Evolutionary conservation across 306 rosid species (phyloP), one percentile per base, ranked within the genome.

Genomic region (Gastrolobium bilobum): DNA sequence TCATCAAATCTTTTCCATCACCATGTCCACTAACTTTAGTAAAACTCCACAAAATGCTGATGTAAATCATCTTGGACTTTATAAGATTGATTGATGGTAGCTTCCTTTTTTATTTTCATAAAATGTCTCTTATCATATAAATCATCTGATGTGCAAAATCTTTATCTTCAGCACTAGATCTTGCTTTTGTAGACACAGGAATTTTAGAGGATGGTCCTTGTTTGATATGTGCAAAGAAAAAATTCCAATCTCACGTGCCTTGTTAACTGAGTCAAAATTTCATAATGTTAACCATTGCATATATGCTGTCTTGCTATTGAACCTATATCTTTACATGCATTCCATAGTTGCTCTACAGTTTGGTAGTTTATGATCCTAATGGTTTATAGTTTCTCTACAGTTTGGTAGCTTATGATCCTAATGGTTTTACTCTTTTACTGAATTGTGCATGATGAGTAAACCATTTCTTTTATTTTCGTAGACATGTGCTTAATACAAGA

Each of bases 401-500:
- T 34, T 31, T 43, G 63, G 61, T 47, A 64, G 11, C 48, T 10
- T 53, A 42, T 75, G 79, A 68, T 73, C 77, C 43, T 73, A 13
- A 31, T 47, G 67, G 13, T 62, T 30, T 73, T 54, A 64, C 9
- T 40, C 53, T 51, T 40, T 62, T 54, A 48, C 35, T 64, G 56
- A 65, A 26, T 26, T 30, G 71, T 62, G 68, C 73, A 52, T 75
- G 71, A 40, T 58, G 34, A 5, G 31, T 54, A 47, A 76, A 46
- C n/a, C 59, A 9, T 37, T 56, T 76, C 31, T 69, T 67, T 61
- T 79, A 56, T 59, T 59, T 61, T 48, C 37, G 33, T 79, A 48
- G 60, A 69, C 61, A 42, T 53, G 29, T 83, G 38, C 15, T 54
- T 31, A 50, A 62, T 57, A 5, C 60, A 71, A 52, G 73, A 51